Evolutionary conservation across 371 early-diverging fungal species (phyloP).

Genomic region (Batrachochytrium dendrobatidis): DNA sequence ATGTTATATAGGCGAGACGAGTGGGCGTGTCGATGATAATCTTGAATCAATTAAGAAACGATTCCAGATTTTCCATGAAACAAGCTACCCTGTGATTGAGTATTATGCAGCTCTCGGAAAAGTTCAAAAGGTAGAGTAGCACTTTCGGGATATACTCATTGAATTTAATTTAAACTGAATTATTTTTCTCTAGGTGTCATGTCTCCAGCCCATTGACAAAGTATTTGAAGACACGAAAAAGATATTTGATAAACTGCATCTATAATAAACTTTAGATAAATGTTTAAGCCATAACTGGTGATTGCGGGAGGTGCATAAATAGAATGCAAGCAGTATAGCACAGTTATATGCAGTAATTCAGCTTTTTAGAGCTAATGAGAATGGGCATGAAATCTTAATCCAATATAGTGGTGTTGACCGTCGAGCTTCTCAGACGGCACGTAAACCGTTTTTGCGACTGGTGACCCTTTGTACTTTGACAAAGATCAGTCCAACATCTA

Average conservation of each 20-base stretch:
- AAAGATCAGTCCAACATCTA: no score
- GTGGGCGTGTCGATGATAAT: conserved; percentile 92
- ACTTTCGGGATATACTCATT: neutral
- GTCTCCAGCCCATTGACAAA: conserved; percentile 30
- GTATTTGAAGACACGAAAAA: conserved; percentile 34
- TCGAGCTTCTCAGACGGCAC: no score
- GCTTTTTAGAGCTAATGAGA: no score
- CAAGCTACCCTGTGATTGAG: conserved; percentile 85
- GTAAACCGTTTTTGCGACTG: no score
- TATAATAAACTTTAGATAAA: no score
- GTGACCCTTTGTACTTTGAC: no score
- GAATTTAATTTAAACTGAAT: neutral
- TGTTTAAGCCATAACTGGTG: no score
- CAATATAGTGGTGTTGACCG: no score
- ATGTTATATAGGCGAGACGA: conserved; percentile 63
- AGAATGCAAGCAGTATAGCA: no score
- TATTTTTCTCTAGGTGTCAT: conserved; percentile 24
- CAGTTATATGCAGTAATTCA: no score
- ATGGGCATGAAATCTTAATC: no score
- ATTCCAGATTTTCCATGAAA: conserved; percentile 75
- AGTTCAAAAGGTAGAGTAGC: conserved; percentile 56
- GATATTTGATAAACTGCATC: conserved; percentile 19
- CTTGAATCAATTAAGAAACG: conserved; percentile 91
- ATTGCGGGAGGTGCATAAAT: no score
- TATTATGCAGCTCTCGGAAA: conserved; percentile 64